Base-by-base conservation (phyloP, 1,284 basidiomycete genomes). In the Phlebopus sp. region DNA sequence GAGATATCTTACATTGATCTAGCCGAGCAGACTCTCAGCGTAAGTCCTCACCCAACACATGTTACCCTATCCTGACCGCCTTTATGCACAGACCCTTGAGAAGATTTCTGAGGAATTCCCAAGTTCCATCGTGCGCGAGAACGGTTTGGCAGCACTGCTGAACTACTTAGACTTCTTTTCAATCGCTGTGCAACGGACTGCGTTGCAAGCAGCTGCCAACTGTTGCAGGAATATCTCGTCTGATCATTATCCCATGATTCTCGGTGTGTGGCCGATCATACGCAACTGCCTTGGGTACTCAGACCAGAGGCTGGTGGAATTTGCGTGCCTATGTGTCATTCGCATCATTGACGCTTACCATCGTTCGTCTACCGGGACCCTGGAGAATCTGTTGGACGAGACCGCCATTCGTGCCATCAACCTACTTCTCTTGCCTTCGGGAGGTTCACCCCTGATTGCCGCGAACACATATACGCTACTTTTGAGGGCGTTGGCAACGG, bases 71-170 rank as follows among this genome's bases (percentile, higher is more conserved):
- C 23, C 59, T 62, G 55, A 64, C 57, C 25, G 55, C 54, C 56
- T 47, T 50, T 23, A 23, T 6, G 6, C 39, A 45, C 58, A 96
- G 93, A 97, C 94, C 0, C 77, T 97, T 72, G 93, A 97, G 72
- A 97, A 97, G 73, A 94, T 97, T 37, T 95, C 93, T 1, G 91
- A 94, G 65, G 95, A 97, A 68, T 92, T 93, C 58, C 94, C 95
- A 1, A 90, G 89, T 51, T 84, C 93, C 10, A 96, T 97, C 57
- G 92, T 97, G 15, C 85, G 92, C 43, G 94, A 97, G 72, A 92
- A 91, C 44, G 95, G 95, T 34, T 77, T 97, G 15, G 82, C 88
- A 18, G 94, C 94, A 15, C 74, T 97, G 29, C 80, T 97, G 57
- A 92, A 91, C 64, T 97, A 89, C 69, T 84, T 97, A 54, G 94